Evolutionary conservation across 2,329 filamentous ascomycete genomes (phyloP).

Genomic region (Colletotrichum filicis): DNA sequence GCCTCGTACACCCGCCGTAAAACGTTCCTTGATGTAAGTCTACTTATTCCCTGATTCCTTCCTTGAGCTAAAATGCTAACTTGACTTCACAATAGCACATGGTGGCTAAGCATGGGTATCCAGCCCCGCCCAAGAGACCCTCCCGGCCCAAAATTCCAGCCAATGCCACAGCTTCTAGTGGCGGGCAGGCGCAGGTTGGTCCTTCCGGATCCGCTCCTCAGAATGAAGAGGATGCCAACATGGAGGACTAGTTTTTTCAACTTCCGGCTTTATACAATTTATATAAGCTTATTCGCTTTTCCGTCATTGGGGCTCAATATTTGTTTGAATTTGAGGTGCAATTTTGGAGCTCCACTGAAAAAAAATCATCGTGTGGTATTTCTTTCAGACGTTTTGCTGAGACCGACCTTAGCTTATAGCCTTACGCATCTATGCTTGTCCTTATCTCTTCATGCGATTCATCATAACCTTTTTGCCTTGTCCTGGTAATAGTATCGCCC

Average conservation of each 20-base stretch:
- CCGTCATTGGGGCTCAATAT: too few relatives aligned
- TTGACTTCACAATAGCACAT: not conserved
- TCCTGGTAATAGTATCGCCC: too few relatives aligned
- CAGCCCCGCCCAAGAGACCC: not conserved
- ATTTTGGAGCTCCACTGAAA: too few relatives aligned
- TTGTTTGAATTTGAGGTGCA: too few relatives aligned
- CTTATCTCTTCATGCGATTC: fast-evolving
- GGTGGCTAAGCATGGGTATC: not conserved
- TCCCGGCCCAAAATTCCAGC: not conserved
- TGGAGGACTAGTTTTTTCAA: not conserved
- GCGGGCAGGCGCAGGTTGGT: not conserved
- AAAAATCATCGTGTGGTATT: too few relatives aligned
- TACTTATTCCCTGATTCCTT: not conserved
- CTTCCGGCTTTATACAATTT: too few relatives aligned
- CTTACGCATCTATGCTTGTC: too few relatives aligned
- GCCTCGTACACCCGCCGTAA: not conserved
- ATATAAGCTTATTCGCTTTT: too few relatives aligned
- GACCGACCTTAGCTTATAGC: too few relatives aligned
- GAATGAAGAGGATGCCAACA: not conserved
- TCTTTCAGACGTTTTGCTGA: too few relatives aligned
- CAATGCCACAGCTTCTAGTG: not conserved
- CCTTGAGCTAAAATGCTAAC: not conserved
- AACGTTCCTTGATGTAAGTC: not conserved
- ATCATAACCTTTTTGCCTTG: too few relatives aligned
- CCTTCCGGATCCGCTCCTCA: not conserved